These are phyloP conservation scores for Pseudevernia furfuracea DNA, from an alignment of 495 filamentous ascomycete genomes.

Conservation along the genomic window DNA sequence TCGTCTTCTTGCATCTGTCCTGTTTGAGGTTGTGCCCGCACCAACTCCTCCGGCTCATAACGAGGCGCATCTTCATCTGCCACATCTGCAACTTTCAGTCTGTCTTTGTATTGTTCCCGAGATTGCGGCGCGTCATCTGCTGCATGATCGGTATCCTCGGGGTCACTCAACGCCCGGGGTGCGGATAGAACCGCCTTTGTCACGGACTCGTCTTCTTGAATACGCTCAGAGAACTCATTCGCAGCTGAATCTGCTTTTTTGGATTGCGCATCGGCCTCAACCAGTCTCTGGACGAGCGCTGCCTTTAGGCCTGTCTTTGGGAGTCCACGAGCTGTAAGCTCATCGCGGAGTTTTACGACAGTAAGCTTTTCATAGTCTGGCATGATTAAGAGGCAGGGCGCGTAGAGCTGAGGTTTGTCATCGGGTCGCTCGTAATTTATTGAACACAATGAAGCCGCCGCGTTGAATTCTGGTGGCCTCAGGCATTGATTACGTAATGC, in stretches of 20 bases:
- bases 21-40: not conserved
- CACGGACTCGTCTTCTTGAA: constrained; percentile 17
- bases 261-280: constrained; percentile 36
- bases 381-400: constrained; percentile 30
- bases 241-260: constrained; percentile 17
- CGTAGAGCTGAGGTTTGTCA: not conserved
- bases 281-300: constrained; percentile 36
- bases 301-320: constrained; percentile 43
- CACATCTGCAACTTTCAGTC: not conserved
- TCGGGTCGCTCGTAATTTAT: not conserved
- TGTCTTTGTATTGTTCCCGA: constrained; percentile 1
- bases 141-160: constrained; percentile 15
- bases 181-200: constrained; percentile 19
- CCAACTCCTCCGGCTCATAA: not conserved
- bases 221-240: not conserved
- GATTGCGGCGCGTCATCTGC: constrained; percentile 7
- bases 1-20: not conserved
- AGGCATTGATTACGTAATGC: not conserved
- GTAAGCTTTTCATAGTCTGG: constrained; percentile 46
- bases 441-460: not conserved
- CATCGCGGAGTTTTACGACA: constrained; percentile 47
- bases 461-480: not conserved
- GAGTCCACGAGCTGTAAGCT: constrained; percentile 45
- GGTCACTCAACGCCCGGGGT: constrained; percentile 12
- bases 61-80: not conserved